phyloP scores from a whole-genome alignment of 805 yeast genomes.

The Saccharomycopsis microspora region DNA sequence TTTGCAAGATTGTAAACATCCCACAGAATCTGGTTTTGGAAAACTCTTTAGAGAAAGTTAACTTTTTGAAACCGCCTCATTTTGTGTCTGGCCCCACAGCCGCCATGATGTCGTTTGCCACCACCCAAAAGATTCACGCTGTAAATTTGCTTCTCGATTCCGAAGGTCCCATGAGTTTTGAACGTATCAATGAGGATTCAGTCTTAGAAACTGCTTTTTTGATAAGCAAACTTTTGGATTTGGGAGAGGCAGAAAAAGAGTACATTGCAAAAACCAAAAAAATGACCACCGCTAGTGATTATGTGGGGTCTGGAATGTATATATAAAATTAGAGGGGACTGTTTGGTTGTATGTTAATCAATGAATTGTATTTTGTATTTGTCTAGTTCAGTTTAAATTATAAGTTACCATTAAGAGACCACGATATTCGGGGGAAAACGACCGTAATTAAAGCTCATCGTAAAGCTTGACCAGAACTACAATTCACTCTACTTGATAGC shows the following conservation, averaged over 20 bases:
- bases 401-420: too few species aligned
- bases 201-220: neutral
- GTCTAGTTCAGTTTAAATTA: too few species aligned
- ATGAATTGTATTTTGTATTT: too few species aligned
- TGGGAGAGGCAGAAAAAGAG: neutral
- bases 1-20: slow-evolving; percentile 10
- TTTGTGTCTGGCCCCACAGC: slow-evolving; percentile 48
- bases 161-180: slow-evolving; percentile 54
- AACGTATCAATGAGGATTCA: slow-evolving; percentile 28
- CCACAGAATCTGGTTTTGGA: slow-evolving; percentile 18
- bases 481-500: too few species aligned
- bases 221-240: neutral
- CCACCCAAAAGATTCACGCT: neutral
- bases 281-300: slow-evolving; percentile 1
- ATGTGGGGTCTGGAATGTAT: slow-evolving; percentile 9
- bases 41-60: slow-evolving; percentile 18
- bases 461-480: too few species aligned
- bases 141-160: slow-evolving; percentile 32
- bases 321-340: neutral
- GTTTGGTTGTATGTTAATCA: too few species aligned
- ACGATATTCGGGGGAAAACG: too few species aligned
- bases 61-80: slow-evolving; percentile 44
- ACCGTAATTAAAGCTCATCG: too few species aligned
- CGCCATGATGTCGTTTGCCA: slow-evolving; percentile 24
- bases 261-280: neutral